Percentiles rank a stretch among this genome's conserved stretches.
These are phyloP conservation scores for Blastobotrys muscicola DNA, from an alignment of 805 yeast genomes.

Conservation along the genomic window DNA sequence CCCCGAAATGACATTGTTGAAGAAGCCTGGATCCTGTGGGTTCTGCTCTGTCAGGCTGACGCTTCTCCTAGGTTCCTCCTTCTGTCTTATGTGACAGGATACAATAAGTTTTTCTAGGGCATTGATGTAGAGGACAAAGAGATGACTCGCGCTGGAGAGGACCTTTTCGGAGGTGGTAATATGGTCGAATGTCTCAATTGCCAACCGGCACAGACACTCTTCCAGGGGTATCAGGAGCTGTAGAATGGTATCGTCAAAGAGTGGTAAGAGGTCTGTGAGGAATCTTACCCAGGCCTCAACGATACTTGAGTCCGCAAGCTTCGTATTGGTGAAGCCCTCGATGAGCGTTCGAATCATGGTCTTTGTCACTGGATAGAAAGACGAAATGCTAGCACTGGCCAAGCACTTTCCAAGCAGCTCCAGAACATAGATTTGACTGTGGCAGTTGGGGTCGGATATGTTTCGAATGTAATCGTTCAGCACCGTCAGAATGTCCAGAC, in stretches of 20 bases:
- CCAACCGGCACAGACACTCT: slow-evolving; percentile 38
- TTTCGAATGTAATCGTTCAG: too few species aligned
- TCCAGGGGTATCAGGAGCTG: slow-evolving; percentile 46
- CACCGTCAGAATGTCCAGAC: too few species aligned
- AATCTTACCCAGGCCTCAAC: slow-evolving; percentile 42
- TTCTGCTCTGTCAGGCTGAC: neutral
- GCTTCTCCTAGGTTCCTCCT: slow-evolving; percentile 14
- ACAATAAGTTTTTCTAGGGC: slow-evolving; percentile 62
- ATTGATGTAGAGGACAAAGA: slow-evolving; percentile 34
- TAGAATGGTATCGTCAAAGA: slow-evolving; percentile 44
- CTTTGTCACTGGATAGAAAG: too few species aligned
- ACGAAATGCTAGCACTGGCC: neutral
- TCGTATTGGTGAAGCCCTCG: slow-evolving; percentile 38
- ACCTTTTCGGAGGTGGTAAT: slow-evolving; percentile 18
- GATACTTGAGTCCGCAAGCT: slow-evolving; percentile 30
- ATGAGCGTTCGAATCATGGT: slow-evolving; percentile 36
- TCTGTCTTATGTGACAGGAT: slow-evolving; percentile 41
- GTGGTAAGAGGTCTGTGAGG: slow-evolving; percentile 41
- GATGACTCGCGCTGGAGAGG: neutral
- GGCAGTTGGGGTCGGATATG: neutral
- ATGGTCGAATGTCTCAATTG: slow-evolving; percentile 27
- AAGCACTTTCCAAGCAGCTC: neutral
- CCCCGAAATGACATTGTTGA: slow-evolving; percentile 52
- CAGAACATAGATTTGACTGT: neutral
- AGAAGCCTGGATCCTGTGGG: slow-evolving; percentile 35